Evolutionary conservation across 345 rosid genomes (phyloP).

Genomic region (Physaria fendleri): DNA sequence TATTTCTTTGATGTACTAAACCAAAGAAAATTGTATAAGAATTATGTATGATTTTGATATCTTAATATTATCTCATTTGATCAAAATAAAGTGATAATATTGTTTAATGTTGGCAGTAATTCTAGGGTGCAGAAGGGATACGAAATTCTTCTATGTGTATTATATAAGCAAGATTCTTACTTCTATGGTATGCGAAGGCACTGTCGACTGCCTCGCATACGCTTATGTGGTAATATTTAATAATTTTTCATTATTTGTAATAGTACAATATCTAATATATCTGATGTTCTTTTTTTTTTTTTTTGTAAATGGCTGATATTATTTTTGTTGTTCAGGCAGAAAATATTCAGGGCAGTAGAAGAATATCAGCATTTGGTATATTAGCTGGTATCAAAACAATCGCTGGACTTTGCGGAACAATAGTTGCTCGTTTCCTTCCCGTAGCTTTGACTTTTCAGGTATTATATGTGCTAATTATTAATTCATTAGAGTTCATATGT

Average conservation of each 20-base stretch:
- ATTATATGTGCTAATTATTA: not conserved
- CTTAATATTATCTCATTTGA: not conserved
- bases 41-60: not conserved
- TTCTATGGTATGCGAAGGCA: slow-evolving; percentile 55
- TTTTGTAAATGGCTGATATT: too few species aligned
- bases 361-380: slow-evolving; percentile 68
- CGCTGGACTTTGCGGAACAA: slow-evolving; percentile 48
- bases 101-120: slow-evolving; percentile 42
- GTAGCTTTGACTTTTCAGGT: slow-evolving; percentile 58
- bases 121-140: slow-evolving; percentile 65
- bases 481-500: not conserved
- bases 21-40: not conserved
- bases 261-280: not conserved
- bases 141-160: slow-evolving; percentile 58
- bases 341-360: slow-evolving; percentile 33
- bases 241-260: not conserved
- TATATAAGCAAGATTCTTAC: slow-evolving; percentile 53
- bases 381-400: slow-evolving; percentile 50
- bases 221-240: slow-evolving; percentile 62
- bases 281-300: too few species aligned
- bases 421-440: slow-evolving; percentile 73
- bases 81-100: too few species aligned
- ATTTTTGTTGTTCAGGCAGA: slow-evolving; percentile 58
- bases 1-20: too few species aligned
- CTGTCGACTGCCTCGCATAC: slow-evolving; percentile 63